Evolutionary conservation across 495 filamentous ascomycete genomes (phyloP).

Genomic region (Staphylotrichum tortipilum): DNA sequence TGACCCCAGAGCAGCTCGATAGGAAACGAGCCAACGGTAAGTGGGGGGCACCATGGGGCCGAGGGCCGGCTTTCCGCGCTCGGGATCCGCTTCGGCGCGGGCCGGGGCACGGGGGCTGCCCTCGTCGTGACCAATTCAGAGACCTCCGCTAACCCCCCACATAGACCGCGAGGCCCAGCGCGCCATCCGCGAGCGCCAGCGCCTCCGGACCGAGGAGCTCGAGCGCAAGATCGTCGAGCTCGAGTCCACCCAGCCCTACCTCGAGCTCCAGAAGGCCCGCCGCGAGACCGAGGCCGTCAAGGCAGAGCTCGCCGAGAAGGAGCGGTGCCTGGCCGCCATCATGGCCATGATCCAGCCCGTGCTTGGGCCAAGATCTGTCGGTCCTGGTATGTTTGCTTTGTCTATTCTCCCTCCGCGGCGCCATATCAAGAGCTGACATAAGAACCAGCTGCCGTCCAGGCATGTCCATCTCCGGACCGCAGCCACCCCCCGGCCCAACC

Average conservation of each 20-base stretch:
- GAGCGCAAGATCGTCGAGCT: constrained; percentile 35
- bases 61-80: too few species aligned
- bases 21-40: constrained; percentile 71
- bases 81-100: too few species aligned
- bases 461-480: constrained; percentile 9
- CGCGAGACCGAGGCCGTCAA: constrained; percentile 61
- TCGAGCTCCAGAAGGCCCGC: constrained; percentile 63
- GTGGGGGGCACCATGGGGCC: neutral
- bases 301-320: constrained; percentile 63
- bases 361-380: constrained; percentile 16
- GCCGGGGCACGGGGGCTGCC: neutral
- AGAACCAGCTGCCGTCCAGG: constrained; percentile 1
- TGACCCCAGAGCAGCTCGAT: constrained; percentile 60
- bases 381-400: constrained; percentile 1
- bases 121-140: neutral
- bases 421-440: neutral
- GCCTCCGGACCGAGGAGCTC: constrained; percentile 60
- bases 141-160: neutral
- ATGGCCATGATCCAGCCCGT: constrained; percentile 60
- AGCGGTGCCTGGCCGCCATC: constrained; percentile 49
- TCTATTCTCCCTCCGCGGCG: neutral
- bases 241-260: constrained; percentile 64
- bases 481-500: constrained; percentile 2
- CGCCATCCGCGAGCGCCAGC: constrained; percentile 71
- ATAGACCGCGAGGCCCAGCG: constrained; percentile 70